Percentiles rank a stretch among this genome's conserved stretches.
phyloP scores from a whole-genome alignment of 75 land plant genomes.

The Picea sitchensis region DNA sequence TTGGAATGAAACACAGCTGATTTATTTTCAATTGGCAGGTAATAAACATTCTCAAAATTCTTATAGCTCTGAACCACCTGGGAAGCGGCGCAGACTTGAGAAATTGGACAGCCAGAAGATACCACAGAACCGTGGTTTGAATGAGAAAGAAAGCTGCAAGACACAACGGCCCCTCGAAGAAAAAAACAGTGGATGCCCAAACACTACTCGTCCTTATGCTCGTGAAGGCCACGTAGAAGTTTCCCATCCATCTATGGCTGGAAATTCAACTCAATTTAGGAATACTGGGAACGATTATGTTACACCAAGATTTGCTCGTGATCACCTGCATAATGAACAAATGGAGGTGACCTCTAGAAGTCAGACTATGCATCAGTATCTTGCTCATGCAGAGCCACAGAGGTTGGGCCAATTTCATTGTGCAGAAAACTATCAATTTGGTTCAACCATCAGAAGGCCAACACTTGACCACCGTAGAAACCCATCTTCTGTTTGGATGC shows the following conservation, averaged over 20 bases:
- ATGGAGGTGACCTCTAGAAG: neutral
- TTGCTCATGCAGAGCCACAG: neutral
- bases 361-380: constrained; percentile 1
- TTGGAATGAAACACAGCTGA: neutral
- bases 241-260: neutral
- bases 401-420: neutral
- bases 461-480: neutral
- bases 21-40: neutral
- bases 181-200: neutral
- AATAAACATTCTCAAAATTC: neutral
- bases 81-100: constrained; percentile 10
- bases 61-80: neutral
- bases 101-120: neutral
- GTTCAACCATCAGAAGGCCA: neutral
- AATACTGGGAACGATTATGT: neutral
- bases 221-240: neutral
- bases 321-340: neutral
- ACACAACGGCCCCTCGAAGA: neutral
- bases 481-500: neutral
- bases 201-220: neutral
- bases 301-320: neutral
- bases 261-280: neutral
- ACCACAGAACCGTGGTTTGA: neutral
- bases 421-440: neutral
- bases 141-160: neutral